A percentile compares a stretch with the other conserved stretches of the same genome.
Evolutionary conservation across 192 early-diverging fungal genomes (phyloP).

Genomic region (Coemansia sp.): DNA sequence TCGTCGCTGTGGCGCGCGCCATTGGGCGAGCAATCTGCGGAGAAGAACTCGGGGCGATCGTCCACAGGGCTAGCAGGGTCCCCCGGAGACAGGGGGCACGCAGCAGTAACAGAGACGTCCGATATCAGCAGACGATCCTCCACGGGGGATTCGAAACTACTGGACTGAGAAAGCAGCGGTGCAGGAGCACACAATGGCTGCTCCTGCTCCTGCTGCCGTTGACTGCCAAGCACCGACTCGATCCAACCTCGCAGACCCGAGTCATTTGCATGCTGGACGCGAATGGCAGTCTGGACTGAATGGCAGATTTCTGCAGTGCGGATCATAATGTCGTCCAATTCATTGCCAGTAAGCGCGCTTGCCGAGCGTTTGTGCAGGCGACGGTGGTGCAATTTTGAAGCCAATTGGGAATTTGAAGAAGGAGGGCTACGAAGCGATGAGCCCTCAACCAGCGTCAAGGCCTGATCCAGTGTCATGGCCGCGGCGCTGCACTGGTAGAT

Average conservation of each 20-base stretch:
- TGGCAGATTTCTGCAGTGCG: constrained; percentile 48
- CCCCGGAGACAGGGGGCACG: neutral
- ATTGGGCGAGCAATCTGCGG: constrained; percentile 15
- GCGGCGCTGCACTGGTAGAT: constrained; percentile 26
- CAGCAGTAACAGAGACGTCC: neutral
- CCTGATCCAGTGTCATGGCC: constrained; percentile 42
- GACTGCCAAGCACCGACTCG: constrained; percentile 13
- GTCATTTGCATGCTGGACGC: constrained; percentile 24
- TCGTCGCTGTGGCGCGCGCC: neutral
- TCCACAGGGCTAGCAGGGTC: neutral
- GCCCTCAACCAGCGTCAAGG: constrained; percentile 39
- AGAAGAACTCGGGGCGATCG: constrained; percentile 16
- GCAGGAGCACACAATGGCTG: neutral
- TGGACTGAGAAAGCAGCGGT: neutral
- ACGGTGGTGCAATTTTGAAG: constrained; percentile 11
- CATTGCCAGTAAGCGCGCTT: constrained; percentile 32
- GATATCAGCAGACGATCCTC: neutral
- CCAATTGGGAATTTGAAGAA: neutral
- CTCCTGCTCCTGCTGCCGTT: neutral
- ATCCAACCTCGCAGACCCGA: constrained; percentile 44
- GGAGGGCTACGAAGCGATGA: neutral
- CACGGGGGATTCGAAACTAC: neutral
- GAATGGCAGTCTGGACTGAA: constrained; percentile 46
- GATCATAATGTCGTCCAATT: constrained; percentile 53
- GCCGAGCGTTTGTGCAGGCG: constrained; percentile 39